Evolutionary conservation across 805 yeast species (phyloP), one percentile per base, ranked within the genome.

Genomic region (Komagataella populi): DNA sequence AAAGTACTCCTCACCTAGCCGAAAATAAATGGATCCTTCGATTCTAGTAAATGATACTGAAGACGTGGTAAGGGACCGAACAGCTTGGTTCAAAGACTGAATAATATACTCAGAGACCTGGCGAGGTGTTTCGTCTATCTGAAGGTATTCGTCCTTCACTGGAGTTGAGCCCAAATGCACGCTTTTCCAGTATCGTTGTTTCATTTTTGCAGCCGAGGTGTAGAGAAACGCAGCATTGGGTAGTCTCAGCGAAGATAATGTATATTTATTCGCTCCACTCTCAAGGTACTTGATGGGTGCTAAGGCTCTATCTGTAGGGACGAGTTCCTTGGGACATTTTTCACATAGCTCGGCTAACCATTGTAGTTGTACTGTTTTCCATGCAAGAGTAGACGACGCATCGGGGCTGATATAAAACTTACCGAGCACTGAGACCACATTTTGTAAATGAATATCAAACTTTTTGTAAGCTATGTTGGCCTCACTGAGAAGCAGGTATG

Each of bases 281-380:
- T 47, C 53, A 48, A 62, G 65, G 6, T 54, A 51, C 23, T 52
- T 54, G 49, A 70, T 62, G 2, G 78, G 73, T 10, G 57, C 59
- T 23, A 62, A 49, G 0, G 66, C 52, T 49, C 59, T 55, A 18
- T 69, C 72, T 3, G 65, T 56, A 2, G 77, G 75, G 4, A 75
- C 62, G 3, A 69, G 51, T 10, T 59, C 56, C 2, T 63, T 65
- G 0, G 85, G 85, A 1, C 77, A 68, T n/a, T 64, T 50, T 7
- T 67, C 71, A 50, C 81, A 64, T 16, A 84, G 61, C 52, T 82
- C 77, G 0, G 84, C 87, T 10, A 86, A 65, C 81, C 84, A 76
- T 46, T 78, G 74, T 55, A 78, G 75, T 59, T 86, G 95, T n/a
- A 66, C 59, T 0, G 82, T 73, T 8, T 72, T 58, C 95, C 95